Percentiles rank a stretch among this genome's conserved stretches.
These are phyloP conservation scores for Calonectria pteridis DNA, from an alignment of 2,329 filamentous ascomycete genomes.

Conservation along the genomic window DNA sequence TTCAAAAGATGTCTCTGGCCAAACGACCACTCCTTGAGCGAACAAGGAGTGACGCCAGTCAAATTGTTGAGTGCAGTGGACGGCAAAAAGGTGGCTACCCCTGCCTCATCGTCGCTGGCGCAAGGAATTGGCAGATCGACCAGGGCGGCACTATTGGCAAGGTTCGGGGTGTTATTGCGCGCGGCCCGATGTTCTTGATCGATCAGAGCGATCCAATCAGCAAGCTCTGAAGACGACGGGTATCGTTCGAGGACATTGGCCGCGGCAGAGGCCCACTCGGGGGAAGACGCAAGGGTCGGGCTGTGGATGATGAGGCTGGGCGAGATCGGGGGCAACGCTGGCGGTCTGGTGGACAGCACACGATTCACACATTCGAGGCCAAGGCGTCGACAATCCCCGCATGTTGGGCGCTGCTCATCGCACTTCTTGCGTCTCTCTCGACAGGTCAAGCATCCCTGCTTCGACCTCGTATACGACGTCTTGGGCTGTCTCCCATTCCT, in stretches of 20 bases:
- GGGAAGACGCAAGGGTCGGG: no score
- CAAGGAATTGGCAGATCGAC: no score
- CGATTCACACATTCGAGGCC: not conserved
- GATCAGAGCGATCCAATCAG: not conserved
- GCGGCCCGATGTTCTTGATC: not conserved
- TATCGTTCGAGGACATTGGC: no score
- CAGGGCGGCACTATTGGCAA: not conserved
- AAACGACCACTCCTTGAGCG: not conserved
- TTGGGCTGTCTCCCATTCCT: not conserved
- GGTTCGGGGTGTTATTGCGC: not conserved
- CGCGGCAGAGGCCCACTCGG: no score
- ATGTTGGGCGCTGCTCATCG: not conserved
- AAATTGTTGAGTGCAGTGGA: not conserved
- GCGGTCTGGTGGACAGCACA: no score
- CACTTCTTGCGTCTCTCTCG: not conserved
- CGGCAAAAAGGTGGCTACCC: not conserved
- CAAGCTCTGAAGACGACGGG: no score
- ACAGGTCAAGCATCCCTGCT: not conserved
- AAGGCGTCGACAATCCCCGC: not conserved
- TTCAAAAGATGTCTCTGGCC: not conserved
- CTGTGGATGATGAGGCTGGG: no score
- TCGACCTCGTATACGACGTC: not conserved
- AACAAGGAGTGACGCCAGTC: not conserved
- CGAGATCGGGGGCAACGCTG: no score
- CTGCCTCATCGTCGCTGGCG: not conserved